A percentile compares a stretch with the other conserved stretches of the same genome.
Conservation (phyloP, 2,329 filamentous ascomycete genomes). For the Hypoxylon sp. region DNA sequence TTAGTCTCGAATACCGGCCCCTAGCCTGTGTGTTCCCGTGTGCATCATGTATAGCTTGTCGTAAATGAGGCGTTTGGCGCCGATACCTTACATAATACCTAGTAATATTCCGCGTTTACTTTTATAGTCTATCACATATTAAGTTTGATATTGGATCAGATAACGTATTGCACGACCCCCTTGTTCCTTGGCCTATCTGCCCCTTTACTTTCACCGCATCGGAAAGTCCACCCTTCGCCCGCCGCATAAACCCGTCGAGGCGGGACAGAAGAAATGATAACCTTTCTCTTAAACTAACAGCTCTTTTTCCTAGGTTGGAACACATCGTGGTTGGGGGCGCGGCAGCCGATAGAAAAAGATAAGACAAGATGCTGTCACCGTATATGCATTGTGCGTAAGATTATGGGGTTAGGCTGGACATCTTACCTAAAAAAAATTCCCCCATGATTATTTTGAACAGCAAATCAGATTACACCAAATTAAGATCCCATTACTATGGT, state of each 20-base stretch:
- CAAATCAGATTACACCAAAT: constrained; percentile 29
- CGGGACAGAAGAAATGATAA: constrained; percentile 34
- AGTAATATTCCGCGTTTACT: background rate
- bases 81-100: background rate
- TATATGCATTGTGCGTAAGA: constrained; percentile 10
- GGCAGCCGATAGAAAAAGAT: constrained; percentile 12
- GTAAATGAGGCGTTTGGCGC: background rate
- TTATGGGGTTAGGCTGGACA: constrained; percentile 23
- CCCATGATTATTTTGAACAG: constrained; percentile 11
- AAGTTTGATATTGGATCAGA: constrained; percentile 18
- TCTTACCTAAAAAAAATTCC: constrained; percentile 8
- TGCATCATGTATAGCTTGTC: background rate
- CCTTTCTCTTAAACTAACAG: constrained; percentile 28
- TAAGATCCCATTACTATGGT: constrained; percentile 16
- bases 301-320: constrained; percentile 25
- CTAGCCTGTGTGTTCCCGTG: constrained; percentile 20
- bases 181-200: constrained; percentile 5
- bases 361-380: constrained; percentile 9
- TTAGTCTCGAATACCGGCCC: constrained; percentile 33
- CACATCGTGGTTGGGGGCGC: constrained; percentile 28
- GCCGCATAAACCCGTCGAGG: constrained; percentile 30
- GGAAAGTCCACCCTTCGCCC: constrained; percentile 28
- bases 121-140: background rate
- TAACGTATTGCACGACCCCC: constrained; percentile 3
- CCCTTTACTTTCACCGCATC: constrained; percentile 22